Percentiles rank a stretch among this genome's conserved stretches.
These are phyloP conservation scores for Macaranga tanarius DNA, from an alignment of 441 rosid species.

Conservation along the genomic window DNA sequence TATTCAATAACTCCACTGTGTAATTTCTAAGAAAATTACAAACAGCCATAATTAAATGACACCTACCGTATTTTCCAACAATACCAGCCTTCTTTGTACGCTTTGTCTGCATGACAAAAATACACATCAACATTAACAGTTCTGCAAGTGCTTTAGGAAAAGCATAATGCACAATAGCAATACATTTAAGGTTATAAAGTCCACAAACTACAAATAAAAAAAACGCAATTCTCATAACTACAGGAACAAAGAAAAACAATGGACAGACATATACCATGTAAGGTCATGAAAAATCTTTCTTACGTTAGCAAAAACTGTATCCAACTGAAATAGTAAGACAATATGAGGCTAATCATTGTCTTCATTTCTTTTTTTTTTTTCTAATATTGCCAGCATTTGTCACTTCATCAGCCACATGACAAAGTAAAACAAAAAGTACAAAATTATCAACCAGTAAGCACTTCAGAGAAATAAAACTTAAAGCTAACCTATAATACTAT, in stretches of 20 bases:
- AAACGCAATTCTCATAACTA: neutral
- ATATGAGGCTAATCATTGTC: too few relatives aligned
- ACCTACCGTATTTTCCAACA: conserved; percentile 52
- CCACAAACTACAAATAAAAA: neutral
- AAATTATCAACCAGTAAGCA: too few relatives aligned
- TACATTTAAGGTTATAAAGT: neutral
- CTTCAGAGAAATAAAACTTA: too few relatives aligned
- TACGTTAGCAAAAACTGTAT: too few relatives aligned
- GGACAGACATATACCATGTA: neutral
- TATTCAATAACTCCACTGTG: neutral
- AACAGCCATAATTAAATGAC: neutral
- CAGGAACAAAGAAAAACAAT: neutral
- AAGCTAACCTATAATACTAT: too few relatives aligned
- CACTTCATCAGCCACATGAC: too few relatives aligned
- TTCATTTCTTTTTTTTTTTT: too few relatives aligned
- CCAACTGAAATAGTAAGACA: too few relatives aligned
- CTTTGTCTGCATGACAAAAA: conserved; percentile 40
- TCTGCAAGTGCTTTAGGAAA: neutral
- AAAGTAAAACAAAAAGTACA: too few relatives aligned
- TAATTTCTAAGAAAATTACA: too few relatives aligned
- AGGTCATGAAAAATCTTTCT: neutral
- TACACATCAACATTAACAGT: neutral
- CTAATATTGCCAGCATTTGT: too few relatives aligned
- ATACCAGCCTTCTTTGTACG: conserved; percentile 63
- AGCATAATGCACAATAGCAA: neutral